Percentiles rank a stretch among this genome's conserved stretches.
Evolutionary conservation across 2,329 filamentous ascomycete species (phyloP).

Genomic region (Moelleriella libera): DNA sequence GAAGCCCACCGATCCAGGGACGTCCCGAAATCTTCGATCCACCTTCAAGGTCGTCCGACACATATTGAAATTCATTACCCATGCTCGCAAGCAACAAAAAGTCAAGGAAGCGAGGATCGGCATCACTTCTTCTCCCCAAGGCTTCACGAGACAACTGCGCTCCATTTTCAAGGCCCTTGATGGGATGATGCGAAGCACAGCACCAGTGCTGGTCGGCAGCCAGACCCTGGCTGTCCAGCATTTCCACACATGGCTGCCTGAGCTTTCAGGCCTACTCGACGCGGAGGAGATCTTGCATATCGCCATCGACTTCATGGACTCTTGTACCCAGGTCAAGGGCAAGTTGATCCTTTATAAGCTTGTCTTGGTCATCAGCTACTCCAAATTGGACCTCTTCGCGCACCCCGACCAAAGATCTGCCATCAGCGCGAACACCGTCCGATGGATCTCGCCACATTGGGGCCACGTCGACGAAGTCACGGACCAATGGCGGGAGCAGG

Average conservation of each 20-base stretch:
- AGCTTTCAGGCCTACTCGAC: conserved; percentile 62
- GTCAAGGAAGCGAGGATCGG: conserved; percentile 81
- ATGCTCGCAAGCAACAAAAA: conserved; percentile 72
- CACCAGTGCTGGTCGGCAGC: conserved; percentile 77
- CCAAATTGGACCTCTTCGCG: conserved; percentile 66
- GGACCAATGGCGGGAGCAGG: conserved; percentile 83
- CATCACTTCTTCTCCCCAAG: conserved; percentile 57
- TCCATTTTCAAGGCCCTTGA: conserved; percentile 85
- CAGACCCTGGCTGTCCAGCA: conserved; percentile 93
- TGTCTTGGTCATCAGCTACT: conserved; percentile 84
- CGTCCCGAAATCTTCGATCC: conserved; percentile 69
- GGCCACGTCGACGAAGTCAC: conserved; percentile 59
- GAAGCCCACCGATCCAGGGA: conserved; percentile 70
- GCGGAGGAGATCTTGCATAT: conserved; percentile 82
- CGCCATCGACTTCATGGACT: conserved; percentile 86
- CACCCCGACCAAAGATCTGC: conserved; percentile 61
- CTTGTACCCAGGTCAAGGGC: conserved; percentile 74
- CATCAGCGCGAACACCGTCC: conserved; percentile 66
- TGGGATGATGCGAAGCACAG: conserved; percentile 73
- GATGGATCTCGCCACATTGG: conserved; percentile 93
- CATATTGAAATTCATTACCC: conserved; percentile 88
- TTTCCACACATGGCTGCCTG: conserved; percentile 94
- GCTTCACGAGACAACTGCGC: conserved; percentile 71
- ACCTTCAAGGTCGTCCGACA: conserved; percentile 92
- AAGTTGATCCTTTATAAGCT: conserved; percentile 88